These are phyloP conservation scores for Geosiphon pyriformis DNA, from an alignment of 192 early-diverging fungal species.

Conservation along the genomic window DNA sequence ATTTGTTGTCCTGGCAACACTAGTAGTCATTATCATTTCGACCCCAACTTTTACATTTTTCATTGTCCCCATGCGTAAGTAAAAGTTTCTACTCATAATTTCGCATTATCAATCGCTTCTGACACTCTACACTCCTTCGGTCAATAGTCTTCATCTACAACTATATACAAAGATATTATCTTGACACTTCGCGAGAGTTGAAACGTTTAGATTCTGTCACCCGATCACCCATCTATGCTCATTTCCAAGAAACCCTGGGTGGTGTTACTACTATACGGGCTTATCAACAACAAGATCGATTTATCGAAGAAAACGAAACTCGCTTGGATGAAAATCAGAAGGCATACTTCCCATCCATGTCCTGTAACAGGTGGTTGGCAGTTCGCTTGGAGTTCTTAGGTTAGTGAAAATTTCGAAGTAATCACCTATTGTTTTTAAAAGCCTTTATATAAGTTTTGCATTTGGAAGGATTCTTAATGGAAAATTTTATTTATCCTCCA, in stretches of 20 bases:
- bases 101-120: too few species aligned
- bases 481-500: neutral
- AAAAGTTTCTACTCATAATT: constrained; percentile 26
- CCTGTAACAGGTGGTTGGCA: constrained; percentile 63
- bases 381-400: constrained; percentile 79
- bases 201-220: constrained; percentile 80
- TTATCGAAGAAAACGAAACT: constrained; percentile 58
- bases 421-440: neutral
- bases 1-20: constrained; percentile 41
- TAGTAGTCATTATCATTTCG: constrained; percentile 31
- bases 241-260: constrained; percentile 73
- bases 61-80: constrained; percentile 13
- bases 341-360: constrained; percentile 71
- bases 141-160: constrained; percentile 50
- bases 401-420: neutral
- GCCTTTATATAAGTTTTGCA: too few species aligned
- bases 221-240: constrained; percentile 71
- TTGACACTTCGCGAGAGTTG: constrained; percentile 76
- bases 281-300: constrained; percentile 62
- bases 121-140: too few species aligned
- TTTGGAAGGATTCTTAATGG: too few species aligned
- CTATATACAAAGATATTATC: constrained; percentile 58
- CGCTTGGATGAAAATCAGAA: constrained; percentile 74
- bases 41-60: constrained; percentile 11
- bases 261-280: constrained; percentile 81